Evolutionary conservation across 2,329 filamentous ascomycete genomes (phyloP), one percentile per base, ranked within the genome.

Genomic region (Fusarium stilboides): DNA sequence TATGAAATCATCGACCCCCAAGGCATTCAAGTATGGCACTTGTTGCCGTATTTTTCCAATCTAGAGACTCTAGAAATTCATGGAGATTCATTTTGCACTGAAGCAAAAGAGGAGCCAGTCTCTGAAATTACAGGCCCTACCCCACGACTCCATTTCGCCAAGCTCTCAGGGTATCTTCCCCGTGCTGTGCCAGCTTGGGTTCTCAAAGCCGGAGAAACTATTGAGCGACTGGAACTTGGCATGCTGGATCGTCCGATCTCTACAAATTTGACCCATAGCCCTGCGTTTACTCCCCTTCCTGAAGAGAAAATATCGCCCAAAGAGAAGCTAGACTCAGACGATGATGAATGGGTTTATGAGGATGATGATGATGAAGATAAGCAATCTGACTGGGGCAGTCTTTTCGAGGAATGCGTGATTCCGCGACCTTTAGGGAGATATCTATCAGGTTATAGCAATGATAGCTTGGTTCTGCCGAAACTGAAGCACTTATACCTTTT

Each of bases 141-240:
- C 7, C 28, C 40, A 1, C 36, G 39, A 2, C 59, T 73, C 1
- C 59, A 62, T 1, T 73, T 65, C 8, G 45, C 34, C 1, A 71
- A 69, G 17, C 42, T 73, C 1, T 26, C 33, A 5, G 68, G 61
- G 0, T 69, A 65, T 13, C 34, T 73, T 6, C 65, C 70, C 1
- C 24, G 22, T 1, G 20, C 26, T 6, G 33, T 73, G 1, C 47
- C 68, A 5, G 15, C 37, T 9, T 73, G 70, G 70, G 22, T 60
- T 1, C 22, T 73, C 3, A 36, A 6, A 19, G 39, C 33, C 0
- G 31, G 36, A 3, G 37, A 56, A 3, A 65, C 47, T 1, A 26
- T 73, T 0, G 65, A 73, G 4, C 61, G 70, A 0, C 3, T 73
- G 0, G 68, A 73, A 33, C 53, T 73, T 1, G 57, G 50, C 14